Evolutionary conservation across 768 basidiomycete species (phyloP), one percentile per base, ranked within the genome.

Genomic region (Kockovaella imperatae): DNA sequence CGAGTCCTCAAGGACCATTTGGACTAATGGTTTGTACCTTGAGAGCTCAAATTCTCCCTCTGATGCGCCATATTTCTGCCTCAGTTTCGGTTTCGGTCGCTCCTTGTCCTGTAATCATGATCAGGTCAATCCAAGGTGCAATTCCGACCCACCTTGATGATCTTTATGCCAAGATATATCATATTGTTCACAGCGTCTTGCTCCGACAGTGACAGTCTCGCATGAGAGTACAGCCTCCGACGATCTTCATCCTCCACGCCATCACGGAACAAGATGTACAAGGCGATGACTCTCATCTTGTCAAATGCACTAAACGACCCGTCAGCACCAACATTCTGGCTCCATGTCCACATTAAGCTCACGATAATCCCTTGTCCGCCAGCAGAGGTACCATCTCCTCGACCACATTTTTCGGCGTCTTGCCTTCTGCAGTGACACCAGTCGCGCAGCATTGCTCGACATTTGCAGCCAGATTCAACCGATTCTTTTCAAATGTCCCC

Each of bases 221-320:
- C 95, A 68, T 99, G 95, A 65, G 97, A 90, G 69, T 90, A 97
- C 49, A 99, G 71, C 49, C 95, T 77, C 52, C 91, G 80, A 47
- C 87, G 82, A 72, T 99, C 95, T 66, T 97, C 95, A 44, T 96
- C 91, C n/a, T 95, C 90, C 17, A 97, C 93, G 31, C 95, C 95
- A 60, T 97, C 95, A 24, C 91, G 83, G 69, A 83, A 79, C 68
- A 93, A 83, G 59, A 97, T 87, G 68, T 97, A 99, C 24, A 97
- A 76, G 15, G 93, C 87, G 50, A 99, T 86, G 58, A 99, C 84
- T 35, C 95, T 86, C 34, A 96, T 88, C 77, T 99, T 99, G 72
- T 89, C 90, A 42, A 76, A 72, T 60, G 86, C 87, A 43, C 88
- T 95, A 64, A 11, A 13, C 11, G 48, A 11, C 7, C 17, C 3